Evolutionary conservation across 2,329 filamentous ascomycete species (phyloP).

Genomic region (Aspergillus unguis): DNA sequence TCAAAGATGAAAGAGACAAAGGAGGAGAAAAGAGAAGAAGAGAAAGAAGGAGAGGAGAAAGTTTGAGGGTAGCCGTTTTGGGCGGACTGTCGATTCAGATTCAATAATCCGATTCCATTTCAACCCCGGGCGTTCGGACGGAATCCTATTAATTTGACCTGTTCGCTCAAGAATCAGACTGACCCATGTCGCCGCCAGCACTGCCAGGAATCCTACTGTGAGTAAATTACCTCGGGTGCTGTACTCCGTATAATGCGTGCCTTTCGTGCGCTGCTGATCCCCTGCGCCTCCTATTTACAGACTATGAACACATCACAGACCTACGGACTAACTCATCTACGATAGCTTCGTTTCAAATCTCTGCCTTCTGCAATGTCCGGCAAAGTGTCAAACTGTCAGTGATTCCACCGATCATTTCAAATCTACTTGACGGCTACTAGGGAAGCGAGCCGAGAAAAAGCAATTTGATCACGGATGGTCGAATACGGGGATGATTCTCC

Average conservation of each 20-base stretch:
- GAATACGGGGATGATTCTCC: conserved; percentile 4
- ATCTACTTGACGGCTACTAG: conserved; percentile 2
- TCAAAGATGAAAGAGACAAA: conserved; percentile 9
- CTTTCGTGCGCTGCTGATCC: not conserved
- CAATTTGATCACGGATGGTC: not conserved
- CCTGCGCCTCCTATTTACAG: not conserved
- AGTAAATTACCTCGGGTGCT: not conserved
- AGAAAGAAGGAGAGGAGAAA: conserved; percentile 8
- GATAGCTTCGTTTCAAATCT: not conserved
- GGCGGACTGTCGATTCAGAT: conserved; percentile 7
- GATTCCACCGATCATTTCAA: not conserved
- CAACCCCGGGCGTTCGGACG: conserved; percentile 1
- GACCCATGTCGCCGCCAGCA: not conserved
- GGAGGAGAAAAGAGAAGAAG: not conserved
- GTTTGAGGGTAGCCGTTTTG: conserved; percentile 11
- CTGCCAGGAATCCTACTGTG: not conserved
- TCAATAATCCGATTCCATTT: not conserved
- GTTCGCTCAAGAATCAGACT: not conserved
- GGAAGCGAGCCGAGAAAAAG: conserved; percentile 1
- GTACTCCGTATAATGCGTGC: not conserved
- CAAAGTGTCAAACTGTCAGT: not conserved
- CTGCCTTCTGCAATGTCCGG: not conserved
- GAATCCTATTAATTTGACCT: not conserved
- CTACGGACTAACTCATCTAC: not conserved
- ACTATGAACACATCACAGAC: conserved; percentile 1